These are phyloP conservation scores for Podila horticola DNA, from an alignment of 192 early-diverging fungal genomes.

Conservation along the genomic window DNA sequence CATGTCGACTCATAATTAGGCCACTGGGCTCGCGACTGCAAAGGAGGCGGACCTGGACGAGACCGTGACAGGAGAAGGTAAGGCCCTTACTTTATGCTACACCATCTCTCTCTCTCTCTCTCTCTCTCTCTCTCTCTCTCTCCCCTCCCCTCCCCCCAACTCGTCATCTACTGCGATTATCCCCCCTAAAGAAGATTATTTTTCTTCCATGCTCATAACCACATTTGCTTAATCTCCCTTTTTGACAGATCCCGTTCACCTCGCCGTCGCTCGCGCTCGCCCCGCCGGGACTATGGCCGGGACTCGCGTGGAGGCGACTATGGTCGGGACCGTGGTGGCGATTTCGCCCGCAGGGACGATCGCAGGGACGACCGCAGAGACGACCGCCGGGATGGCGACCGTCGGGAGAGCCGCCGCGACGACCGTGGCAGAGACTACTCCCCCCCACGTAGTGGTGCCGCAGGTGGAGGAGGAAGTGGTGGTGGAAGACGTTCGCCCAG, in stretches of 20 bases:
- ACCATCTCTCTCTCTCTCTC: not conserved
- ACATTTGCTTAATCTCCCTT: not conserved
- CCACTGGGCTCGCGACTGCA: slow-evolving; percentile 29
- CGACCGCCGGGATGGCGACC: slow-evolving; percentile 14
- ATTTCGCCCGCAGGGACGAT: slow-evolving; percentile 7
- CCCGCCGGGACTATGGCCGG: slow-evolving; percentile 8
- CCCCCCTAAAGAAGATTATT: not conserved
- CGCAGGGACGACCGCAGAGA: slow-evolving; percentile 11
- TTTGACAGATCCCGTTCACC: slow-evolving; percentile 18
- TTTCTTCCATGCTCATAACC: not conserved
- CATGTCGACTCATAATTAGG: not conserved
- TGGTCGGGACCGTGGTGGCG: not conserved
- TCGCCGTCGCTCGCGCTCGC: slow-evolving; percentile 15
- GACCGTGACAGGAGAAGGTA: slow-evolving; percentile 31
- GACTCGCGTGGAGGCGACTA: not conserved
- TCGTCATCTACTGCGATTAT: not conserved
- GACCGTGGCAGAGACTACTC: slow-evolving; percentile 2
- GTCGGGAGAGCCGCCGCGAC: slow-evolving; percentile 9
- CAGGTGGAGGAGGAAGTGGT: slow-evolving; percentile 3
- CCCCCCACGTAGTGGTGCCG: not conserved
- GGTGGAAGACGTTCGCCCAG: slow-evolving; percentile 20
- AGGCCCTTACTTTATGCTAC: not conserved
- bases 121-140: not conserved
- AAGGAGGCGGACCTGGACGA: slow-evolving; percentile 17
- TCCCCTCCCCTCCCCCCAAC: not conserved